Conservation (phyloP, 805 yeast genomes). For the Candida chilensis region DNA sequence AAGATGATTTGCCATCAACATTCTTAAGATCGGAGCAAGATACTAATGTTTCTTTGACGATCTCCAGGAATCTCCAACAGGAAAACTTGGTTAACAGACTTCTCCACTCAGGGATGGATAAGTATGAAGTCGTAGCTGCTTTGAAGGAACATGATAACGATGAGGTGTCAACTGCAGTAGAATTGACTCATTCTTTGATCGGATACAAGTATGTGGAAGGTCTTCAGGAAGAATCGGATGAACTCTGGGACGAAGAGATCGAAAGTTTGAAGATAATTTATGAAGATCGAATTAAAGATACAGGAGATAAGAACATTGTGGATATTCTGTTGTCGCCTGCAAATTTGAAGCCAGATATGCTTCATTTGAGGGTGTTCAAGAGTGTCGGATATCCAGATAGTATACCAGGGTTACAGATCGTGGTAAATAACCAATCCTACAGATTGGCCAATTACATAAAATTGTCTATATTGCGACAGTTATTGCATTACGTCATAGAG, state of each 20-base stretch:
- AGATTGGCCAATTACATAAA: slow-evolving; percentile 67
- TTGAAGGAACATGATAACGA: slow-evolving; percentile 29
- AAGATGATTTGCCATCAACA: slow-evolving; percentile 76
- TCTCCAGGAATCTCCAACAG: slow-evolving; percentile 40
- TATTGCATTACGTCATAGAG: slow-evolving; percentile 32
- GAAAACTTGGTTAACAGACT: slow-evolving; percentile 55
- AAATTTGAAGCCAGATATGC: slow-evolving; percentile 9
- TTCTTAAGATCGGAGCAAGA: slow-evolving; percentile 53
- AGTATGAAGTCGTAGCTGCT: slow-evolving; percentile 48
- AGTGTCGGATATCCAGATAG: slow-evolving; percentile 51
- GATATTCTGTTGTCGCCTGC: slow-evolving; percentile 20
- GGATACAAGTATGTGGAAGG: slow-evolving; percentile 8
- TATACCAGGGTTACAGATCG: slow-evolving; percentile 58
- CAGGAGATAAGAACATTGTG: slow-evolving; percentile 18
- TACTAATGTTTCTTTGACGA: slow-evolving; percentile 46
- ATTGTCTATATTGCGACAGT: slow-evolving; percentile 38
- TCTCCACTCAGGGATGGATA: slow-evolving; percentile 60
- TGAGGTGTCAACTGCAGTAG: slow-evolving; percentile 42
- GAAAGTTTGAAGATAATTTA: slow-evolving; percentile 60
- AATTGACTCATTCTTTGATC: slow-evolving; percentile 30
- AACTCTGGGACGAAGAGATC: slow-evolving; percentile 67
- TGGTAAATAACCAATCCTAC: slow-evolving; percentile 28
- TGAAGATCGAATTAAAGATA: slow-evolving; percentile 26
- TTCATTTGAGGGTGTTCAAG: slow-evolving; percentile 30
- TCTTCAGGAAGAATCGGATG: slow-evolving; percentile 19